Evolutionary conservation across 805 yeast species (phyloP).

Genomic region (Monosporozyma siamensis): DNA sequence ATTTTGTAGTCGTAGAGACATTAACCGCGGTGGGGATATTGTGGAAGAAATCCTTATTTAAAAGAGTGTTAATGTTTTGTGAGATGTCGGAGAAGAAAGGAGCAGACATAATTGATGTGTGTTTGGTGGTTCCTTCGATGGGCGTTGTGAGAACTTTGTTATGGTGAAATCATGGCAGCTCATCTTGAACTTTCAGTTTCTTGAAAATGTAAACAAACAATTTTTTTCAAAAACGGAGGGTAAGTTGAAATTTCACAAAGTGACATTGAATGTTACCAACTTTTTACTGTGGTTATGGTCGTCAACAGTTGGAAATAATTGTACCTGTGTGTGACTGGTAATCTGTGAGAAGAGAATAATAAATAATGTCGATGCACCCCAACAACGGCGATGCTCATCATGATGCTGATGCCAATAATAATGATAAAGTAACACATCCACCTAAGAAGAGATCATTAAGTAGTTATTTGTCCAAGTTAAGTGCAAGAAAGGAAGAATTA

Average conservation of each 20-base stretch:
- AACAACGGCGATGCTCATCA: no score
- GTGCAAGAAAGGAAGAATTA: slow-evolving; percentile 22
- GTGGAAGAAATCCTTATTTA: slow-evolving; percentile 91
- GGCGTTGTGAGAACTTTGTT: no score
- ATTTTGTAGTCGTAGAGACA: slow-evolving; percentile 88
- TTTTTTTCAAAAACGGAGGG: background rate
- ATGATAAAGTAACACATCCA: background rate
- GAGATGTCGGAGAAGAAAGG: slow-evolving; percentile 91
- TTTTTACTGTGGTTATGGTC: no score
- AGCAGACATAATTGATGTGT: no score
- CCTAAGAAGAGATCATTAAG: slow-evolving; percentile 26
- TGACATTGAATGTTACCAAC: no score
- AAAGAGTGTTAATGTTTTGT: slow-evolving; percentile 83
- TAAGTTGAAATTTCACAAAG: background rate
- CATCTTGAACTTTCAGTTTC: background rate
- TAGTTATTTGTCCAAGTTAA: slow-evolving; percentile 27
- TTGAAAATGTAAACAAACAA: background rate
- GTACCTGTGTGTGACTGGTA: no score
- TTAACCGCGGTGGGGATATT: slow-evolving; percentile 77
- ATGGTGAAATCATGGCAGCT: no score
- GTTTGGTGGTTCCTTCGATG: no score
- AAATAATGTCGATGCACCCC: no score
- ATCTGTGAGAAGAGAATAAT: no score
- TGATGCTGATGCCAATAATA: background rate
- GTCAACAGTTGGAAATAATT: no score